Evolutionary conservation across 2,329 filamentous ascomycete species (phyloP).

Genomic region (Beauveria brongniartii): DNA sequence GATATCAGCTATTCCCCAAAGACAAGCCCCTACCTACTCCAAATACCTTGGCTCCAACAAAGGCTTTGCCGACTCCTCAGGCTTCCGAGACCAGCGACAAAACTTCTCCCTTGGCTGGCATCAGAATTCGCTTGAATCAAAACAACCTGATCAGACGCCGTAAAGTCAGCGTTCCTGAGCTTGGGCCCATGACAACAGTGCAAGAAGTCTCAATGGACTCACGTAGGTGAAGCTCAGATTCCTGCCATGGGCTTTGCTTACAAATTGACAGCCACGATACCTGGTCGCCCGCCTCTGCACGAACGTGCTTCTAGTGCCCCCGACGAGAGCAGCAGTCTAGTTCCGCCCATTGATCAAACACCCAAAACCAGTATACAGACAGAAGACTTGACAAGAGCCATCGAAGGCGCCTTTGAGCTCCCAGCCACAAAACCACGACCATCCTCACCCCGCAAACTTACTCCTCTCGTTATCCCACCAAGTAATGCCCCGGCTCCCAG

Average conservation of each 20-base stretch:
- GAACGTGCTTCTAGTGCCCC: constrained; percentile 59
- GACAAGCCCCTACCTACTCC: constrained; percentile 37
- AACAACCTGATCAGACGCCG: constrained; percentile 49
- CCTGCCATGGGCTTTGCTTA: constrained; percentile 13
- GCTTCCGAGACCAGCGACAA: constrained; percentile 22
- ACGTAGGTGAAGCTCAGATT: constrained; percentile 40
- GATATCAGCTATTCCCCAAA: constrained; percentile 54
- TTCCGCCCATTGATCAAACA: neutral
- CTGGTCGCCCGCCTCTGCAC: constrained; percentile 54
- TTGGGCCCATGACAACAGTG: constrained; percentile 61
- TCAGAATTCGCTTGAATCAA: constrained; percentile 49
- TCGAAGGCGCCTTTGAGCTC: constrained; percentile 19
- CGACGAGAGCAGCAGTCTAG: constrained; percentile 23
- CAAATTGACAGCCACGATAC: constrained; percentile 50
- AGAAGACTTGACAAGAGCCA: constrained; percentile 16
- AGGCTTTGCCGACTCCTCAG: constrained; percentile 17
- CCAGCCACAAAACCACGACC: constrained; percentile 4
- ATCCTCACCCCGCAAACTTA: constrained; percentile 44
- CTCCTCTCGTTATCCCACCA: constrained; percentile 49
- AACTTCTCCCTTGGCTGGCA: constrained; percentile 26
- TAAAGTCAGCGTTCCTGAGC: constrained; percentile 56
- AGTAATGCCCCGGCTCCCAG: constrained; percentile 13
- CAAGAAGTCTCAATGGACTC: constrained; percentile 63
- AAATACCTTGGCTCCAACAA: constrained; percentile 25
- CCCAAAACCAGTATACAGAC: constrained; percentile 17